Percentiles rank a stretch among this genome's conserved stretches.
phyloP scores from a whole-genome alignment of 176 grass and related monocot genomes.

The Eremochloa ophiuroides region DNA sequence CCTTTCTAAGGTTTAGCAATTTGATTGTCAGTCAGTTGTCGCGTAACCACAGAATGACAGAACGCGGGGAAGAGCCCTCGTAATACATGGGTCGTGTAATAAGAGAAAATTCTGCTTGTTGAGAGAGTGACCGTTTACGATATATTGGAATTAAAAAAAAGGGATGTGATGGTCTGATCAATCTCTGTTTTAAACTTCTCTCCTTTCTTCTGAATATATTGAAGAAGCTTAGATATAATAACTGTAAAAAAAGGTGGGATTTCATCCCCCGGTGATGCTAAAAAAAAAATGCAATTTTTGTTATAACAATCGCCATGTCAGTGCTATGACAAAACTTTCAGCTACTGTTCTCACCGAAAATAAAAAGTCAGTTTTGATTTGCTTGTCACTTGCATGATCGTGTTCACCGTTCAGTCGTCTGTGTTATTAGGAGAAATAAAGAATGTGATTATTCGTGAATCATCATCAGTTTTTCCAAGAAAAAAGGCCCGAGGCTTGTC shows the following conservation, averaged over 20 bases:
- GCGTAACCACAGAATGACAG: not conserved
- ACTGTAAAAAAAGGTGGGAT: no score
- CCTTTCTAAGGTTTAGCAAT: constrained; percentile 39
- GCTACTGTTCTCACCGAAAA: not conserved
- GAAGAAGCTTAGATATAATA: not conserved
- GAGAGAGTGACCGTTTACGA: not conserved
- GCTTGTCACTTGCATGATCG: not conserved
- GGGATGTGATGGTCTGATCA: not conserved
- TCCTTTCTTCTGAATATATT: not conserved
- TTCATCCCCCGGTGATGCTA: no score
- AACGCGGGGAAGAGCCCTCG: not conserved
- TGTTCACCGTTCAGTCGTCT: not conserved
- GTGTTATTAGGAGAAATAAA: not conserved
- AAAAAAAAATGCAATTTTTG: not conserved
- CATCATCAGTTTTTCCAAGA: not conserved
- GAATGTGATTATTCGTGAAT: not conserved
- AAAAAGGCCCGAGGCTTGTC: not conserved
- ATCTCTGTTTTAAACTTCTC: not conserved
- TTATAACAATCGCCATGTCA: not conserved
- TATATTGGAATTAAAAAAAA: not conserved
- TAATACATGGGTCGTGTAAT: constrained; percentile 1
- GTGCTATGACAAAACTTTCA: not conserved
- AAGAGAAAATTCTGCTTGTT: not conserved
- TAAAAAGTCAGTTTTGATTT: not conserved
- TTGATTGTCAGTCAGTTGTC: not conserved